Base-by-base conservation (phyloP, 139 green algal species). In the Micractinium sp. region DNA sequence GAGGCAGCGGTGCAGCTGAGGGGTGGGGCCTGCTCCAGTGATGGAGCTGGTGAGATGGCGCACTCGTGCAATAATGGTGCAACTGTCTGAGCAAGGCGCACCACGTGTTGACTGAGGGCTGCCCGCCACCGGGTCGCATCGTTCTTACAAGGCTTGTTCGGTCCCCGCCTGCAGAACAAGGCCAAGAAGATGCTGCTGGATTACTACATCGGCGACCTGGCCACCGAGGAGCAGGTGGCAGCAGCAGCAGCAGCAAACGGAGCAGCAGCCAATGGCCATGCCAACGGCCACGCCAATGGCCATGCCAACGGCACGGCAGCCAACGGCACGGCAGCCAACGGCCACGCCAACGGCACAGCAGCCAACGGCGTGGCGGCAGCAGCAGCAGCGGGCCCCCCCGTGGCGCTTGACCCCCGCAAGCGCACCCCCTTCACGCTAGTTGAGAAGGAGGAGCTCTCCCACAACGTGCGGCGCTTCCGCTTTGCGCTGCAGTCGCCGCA, bases 401-500 rank as follows among this genome's bases (percentile, higher is more conserved):
- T 97, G 9, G 95, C 96, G 0, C 92, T 99, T 1, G 94, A 98
- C 91, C 94, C 95, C 0, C 95, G 95, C 61, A 94, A 97, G 90
- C 95, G 95, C 89, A 91, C 98, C 18, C 47, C 92, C 3, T 96
- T 99, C 69, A 92, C 90, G 81, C 94, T 99, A 19, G 87, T 92
- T 0, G 93, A 98, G 88, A 96, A 96, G 89, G 91, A 96, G 53
- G 91, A 95, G 86, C 90, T 99, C 31, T 97, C 91, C 74, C 95
- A 97, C 91, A 98, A 99, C 92, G 94, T 94, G 60, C 92, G 96
- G 61, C 93, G 95, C 66, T 99, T 99, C 92, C 94, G 97, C 15
- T 99, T 99, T 91, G 97, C 92, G 12, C 95, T 99, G 86, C 97
- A 95, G 88, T 95, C 91, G 47, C 86, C 91, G 12, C 38, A 99